Evolutionary conservation across 176 grass and related monocot species (phyloP).

Genomic region (Hordeum marinum): DNA sequence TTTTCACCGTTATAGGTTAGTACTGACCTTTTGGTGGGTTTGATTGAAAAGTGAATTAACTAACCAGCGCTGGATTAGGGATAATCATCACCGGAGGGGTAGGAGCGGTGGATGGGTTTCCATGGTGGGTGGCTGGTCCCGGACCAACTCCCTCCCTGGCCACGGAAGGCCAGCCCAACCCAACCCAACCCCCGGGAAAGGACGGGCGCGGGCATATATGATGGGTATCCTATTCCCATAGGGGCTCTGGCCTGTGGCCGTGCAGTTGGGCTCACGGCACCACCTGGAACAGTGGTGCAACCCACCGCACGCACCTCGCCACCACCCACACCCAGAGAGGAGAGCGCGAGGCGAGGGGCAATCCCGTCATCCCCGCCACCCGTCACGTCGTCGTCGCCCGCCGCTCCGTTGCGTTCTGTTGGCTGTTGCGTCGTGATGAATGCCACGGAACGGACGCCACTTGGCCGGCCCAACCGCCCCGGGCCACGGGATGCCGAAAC

Average conservation of each 20-base stretch:
- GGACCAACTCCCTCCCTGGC: background rate
- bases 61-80: background rate
- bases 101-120: background rate
- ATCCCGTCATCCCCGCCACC: background rate
- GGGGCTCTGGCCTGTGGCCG: background rate
- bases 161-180: background rate
- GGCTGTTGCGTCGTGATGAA: background rate
- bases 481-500: constrained; percentile 15
- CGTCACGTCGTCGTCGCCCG: background rate
- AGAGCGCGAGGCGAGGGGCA: background rate
- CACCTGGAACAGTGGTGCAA: constrained; percentile 23
- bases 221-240: constrained; percentile 4
- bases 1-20: too few species aligned
- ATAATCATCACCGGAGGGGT: background rate
- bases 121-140: constrained; percentile 9
- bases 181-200: background rate
- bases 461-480: background rate
- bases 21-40: background rate
- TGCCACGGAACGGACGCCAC: background rate
- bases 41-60: background rate
- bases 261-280: background rate
- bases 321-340: background rate
- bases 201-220: background rate
- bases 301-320: background rate
- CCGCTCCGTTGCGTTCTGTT: background rate